Percentiles rank a stretch among this genome's conserved stretches.
Evolutionary conservation across 148 eudicot species (phyloP).

Genomic region (Oxyria digyna): DNA sequence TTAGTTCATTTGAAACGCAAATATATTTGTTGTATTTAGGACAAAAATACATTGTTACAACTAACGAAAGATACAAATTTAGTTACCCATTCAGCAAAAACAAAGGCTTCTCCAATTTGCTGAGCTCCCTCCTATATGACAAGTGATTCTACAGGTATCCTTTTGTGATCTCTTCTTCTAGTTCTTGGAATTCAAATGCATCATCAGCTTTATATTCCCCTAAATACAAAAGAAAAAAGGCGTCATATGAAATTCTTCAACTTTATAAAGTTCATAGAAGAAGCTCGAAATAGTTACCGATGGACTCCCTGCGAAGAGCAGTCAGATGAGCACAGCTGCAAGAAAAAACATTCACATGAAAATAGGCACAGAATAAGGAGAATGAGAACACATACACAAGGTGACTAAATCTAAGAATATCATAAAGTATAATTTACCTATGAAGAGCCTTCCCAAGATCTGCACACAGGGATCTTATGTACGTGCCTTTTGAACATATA

Average conservation of each 20-base stretch:
- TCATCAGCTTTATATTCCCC: slow-evolving; percentile 77
- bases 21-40: not conserved
- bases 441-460: slow-evolving; percentile 87
- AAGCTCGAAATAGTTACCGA: slow-evolving; percentile 37
- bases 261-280: not conserved
- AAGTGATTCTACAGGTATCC: slow-evolving; percentile 37
- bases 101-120: not conserved
- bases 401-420: not conserved
- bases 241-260: not conserved
- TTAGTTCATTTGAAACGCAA: too few relatives aligned
- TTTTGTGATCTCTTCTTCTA: slow-evolving; percentile 66
- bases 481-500: slow-evolving; percentile 92
- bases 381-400: not conserved
- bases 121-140: not conserved
- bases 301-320: slow-evolving; percentile 89
- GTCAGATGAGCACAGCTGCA: slow-evolving; percentile 97
- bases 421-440: slow-evolving; percentile 34
- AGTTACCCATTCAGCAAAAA: not conserved
- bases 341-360: slow-evolving; percentile 10
- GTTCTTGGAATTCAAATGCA: slow-evolving; percentile 87
- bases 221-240: slow-evolving; percentile 12
- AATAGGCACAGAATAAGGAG: not conserved
- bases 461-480: slow-evolving; percentile 88
- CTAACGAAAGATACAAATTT: not conserved
- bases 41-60: not conserved